phyloP scores from a whole-genome alignment of 495 filamentous ascomycete species.

The Pseudomonodictys pantanalensis region DNA sequence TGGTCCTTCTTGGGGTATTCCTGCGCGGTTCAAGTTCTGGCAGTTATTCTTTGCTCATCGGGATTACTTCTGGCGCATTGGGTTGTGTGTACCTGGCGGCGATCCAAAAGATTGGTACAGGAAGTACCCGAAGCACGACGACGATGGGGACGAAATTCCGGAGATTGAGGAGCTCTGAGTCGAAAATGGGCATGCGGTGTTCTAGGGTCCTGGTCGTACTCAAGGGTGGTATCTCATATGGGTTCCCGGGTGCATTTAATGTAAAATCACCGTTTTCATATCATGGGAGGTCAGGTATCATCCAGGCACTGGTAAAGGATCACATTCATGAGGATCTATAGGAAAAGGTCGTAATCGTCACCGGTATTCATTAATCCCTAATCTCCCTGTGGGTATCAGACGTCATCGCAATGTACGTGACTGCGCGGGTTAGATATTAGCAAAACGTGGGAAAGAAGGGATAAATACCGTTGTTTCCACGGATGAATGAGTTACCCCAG shows the following conservation, averaged over 20 bases:
- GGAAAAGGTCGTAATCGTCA: no score
- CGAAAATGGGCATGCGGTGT: no score
- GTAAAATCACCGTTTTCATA: no score
- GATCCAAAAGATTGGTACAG: conserved; percentile 64
- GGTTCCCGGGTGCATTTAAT: no score
- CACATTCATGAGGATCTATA: no score
- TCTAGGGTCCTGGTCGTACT: no score
- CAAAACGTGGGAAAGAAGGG: background rate
- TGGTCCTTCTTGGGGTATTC: conserved; percentile 45
- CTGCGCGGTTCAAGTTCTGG: conserved; percentile 71
- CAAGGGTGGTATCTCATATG: no score
- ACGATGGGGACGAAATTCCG: conserved; percentile 1
- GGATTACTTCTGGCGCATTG: conserved; percentile 94
- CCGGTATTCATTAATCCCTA: no score
- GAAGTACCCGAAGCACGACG: conserved; percentile 28
- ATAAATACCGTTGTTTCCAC: conserved; percentile 86
- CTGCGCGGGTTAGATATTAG: background rate
- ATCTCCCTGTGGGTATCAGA: no score
- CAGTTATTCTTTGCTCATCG: conserved; percentile 91
- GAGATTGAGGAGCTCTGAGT: conserved; percentile 19
- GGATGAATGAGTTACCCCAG: conserved; percentile 94
- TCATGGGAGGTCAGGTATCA: no score
- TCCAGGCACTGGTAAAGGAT: no score
- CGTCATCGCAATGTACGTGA: no score
- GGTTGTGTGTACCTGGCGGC: conserved; percentile 82